phyloP scores from a whole-genome alignment of 148 eudicot species.

The Cornus controversa region DNA sequence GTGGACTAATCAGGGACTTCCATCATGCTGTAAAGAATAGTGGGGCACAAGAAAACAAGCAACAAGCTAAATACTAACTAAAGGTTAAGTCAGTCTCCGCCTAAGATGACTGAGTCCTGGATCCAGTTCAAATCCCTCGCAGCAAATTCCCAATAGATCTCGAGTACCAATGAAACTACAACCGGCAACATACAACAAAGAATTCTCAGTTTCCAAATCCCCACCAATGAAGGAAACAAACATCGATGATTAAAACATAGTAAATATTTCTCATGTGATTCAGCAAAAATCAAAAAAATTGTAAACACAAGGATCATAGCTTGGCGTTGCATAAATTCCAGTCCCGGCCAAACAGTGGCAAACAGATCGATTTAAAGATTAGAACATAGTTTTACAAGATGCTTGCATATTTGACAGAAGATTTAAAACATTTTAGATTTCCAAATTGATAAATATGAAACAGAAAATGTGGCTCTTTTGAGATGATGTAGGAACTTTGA shows the following conservation, averaged over 20 bases:
- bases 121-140: constrained; percentile 18
- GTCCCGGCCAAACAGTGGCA: neutral
- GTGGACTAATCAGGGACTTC: too few relatives aligned
- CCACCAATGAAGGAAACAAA: constrained; percentile 21
- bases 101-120: constrained; percentile 9
- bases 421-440: neutral
- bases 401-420: neutral
- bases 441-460: neutral
- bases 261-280: neutral
- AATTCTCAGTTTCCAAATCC: neutral
- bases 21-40: too few relatives aligned
- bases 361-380: neutral
- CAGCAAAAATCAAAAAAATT: neutral
- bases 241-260: neutral
- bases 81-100: neutral
- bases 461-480: neutral
- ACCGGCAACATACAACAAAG: constrained; percentile 6
- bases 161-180: constrained; percentile 43
- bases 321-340: neutral
- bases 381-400: neutral
- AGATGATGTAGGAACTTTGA: too few relatives aligned
- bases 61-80: neutral
- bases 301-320: neutral
- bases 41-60: too few relatives aligned
- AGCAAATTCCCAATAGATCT: constrained; percentile 26